phyloP scores from a whole-genome alignment of 192 early-diverging fungal species.

The Gonapodya prolifera region DNA sequence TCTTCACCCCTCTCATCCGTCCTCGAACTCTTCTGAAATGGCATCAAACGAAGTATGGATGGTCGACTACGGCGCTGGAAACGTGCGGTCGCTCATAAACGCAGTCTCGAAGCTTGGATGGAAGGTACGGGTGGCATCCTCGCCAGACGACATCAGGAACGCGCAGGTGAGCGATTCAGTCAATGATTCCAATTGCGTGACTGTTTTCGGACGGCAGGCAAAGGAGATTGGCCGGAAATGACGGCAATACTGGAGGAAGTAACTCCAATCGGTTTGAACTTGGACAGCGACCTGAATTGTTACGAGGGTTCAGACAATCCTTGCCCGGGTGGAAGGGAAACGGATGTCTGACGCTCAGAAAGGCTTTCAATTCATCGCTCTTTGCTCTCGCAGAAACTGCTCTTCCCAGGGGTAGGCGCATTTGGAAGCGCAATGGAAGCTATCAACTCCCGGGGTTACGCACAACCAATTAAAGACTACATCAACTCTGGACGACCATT shows the following conservation, averaged over 20 bases:
- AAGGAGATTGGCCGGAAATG: too few species aligned
- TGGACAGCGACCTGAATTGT: too few species aligned
- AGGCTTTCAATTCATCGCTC: background rate
- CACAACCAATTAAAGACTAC: conserved; percentile 68
- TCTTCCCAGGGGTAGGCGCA: conserved; percentile 97
- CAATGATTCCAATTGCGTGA: too few species aligned
- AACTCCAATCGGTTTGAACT: too few species aligned
- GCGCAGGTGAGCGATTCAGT: conserved; percentile 63
- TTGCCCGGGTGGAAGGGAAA: too few species aligned
- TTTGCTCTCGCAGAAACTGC: conserved; percentile 58
- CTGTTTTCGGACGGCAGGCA: too few species aligned
- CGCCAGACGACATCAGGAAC: conserved; percentile 66
- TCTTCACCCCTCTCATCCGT: too few species aligned
- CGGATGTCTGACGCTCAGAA: too few species aligned
- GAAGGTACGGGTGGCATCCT: conserved; percentile 61
- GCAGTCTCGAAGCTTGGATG: conserved; percentile 84
- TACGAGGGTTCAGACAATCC: too few species aligned
- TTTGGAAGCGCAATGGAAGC: conserved; percentile 85
- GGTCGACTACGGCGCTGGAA: conserved; percentile 99
- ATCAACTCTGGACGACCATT: conserved; percentile 77
- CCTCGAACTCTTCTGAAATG: too few species aligned
- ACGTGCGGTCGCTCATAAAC: conserved; percentile 92
- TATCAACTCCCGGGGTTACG: conserved; percentile 59
- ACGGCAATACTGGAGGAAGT: too few species aligned
- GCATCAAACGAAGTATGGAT: conserved; percentile 37